Evolutionary conservation across 2,329 filamentous ascomycete species (phyloP), one percentile per base, ranked within the genome.

Genomic region (Purpureocillium lavendulum): DNA sequence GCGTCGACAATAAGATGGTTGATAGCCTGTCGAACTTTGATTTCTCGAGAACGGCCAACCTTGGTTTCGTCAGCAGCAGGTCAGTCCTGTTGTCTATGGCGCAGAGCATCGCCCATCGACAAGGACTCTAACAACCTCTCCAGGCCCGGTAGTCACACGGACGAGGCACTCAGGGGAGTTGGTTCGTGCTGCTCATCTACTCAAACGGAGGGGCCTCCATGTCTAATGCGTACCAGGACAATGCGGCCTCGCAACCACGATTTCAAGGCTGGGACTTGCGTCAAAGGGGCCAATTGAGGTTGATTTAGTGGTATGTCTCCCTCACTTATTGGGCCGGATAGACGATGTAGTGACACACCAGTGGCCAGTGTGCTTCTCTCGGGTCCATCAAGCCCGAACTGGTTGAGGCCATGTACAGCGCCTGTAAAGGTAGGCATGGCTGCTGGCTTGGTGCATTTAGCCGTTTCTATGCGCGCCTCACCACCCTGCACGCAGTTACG

Each of bases 11-110:
- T 13, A 72, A 71, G 15, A 71, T 94, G 33, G 61, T 86, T 26
- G 61, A 70, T 4, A 89, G 86, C 38, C 61, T 97, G 5, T 62
- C 72, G 16, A 80, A 77, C 26, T 97, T 94, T 58, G 87, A 97
- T 59, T 97, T 94, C 54, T 72, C 75, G 3, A 70, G 75, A 43
- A 95, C 90, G 1, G 60, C 62, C 10, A 65, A 75, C 26, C 72
- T 94, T 47, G 84, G 77, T 2, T 95, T 98, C 58, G 77, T 97
- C 7, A 87, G 94, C 57, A 83, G 84, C 7, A 85, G 94, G 83
- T 87, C 62, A 60, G 80, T 55, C n/a, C 16, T 8, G 13, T 13
- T 24, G 15, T 14, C 12, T 4, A 14, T 15, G 4, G 30, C n/a
- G n/a, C n/a, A n/a, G 14, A 26, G 16, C 35, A 30, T 18, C 32